A percentile compares a stretch with the other conserved stretches of the same genome.
phyloP scores from a whole-genome alignment of 2,329 filamentous ascomycete genomes.

The Beauveria brongniartii region DNA sequence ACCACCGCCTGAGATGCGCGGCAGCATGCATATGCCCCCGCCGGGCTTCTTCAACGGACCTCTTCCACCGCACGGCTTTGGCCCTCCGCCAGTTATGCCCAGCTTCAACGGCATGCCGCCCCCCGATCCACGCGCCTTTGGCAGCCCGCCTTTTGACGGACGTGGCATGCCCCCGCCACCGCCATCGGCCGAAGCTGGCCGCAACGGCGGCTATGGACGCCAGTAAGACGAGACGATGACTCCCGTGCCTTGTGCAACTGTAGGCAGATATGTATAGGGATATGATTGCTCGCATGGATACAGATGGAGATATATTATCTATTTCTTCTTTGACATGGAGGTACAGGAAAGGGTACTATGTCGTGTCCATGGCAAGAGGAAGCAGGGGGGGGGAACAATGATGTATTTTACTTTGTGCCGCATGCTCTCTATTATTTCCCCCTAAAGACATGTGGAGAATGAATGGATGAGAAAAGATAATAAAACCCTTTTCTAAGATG shows the following conservation, averaged over 20 bases:
- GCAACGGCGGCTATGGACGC: conserved; percentile 2
- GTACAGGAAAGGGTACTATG: not conserved
- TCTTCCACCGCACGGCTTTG: conserved; percentile 40
- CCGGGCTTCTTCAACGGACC: conserved; percentile 49
- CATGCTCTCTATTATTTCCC: not conserved
- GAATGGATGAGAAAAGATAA: no score
- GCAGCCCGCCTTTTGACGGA: conserved; percentile 43
- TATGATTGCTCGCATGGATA: not conserved
- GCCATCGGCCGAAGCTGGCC: conserved; percentile 3
- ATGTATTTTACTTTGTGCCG: not conserved
- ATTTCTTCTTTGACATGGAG: not conserved
- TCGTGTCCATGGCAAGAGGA: no score
- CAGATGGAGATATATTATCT: not conserved
- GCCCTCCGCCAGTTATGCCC: conserved; percentile 46
- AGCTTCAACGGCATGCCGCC: conserved; percentile 46
- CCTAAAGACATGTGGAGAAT: no score
- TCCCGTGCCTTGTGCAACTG: no score
- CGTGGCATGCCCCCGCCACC: conserved; percentile 44
- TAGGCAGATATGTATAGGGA: no score
- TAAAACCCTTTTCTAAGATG: no score
- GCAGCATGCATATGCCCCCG: conserved; percentile 48
- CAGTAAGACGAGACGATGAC: not conserved
- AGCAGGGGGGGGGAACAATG: not conserved
- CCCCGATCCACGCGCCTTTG: conserved; percentile 39
- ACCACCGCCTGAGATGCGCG: conserved; percentile 40